Evolutionary conservation across 1,284 basidiomycete species (phyloP), one percentile per base, ranked within the genome.

Genomic region (Fomitopsis schrenkii): DNA sequence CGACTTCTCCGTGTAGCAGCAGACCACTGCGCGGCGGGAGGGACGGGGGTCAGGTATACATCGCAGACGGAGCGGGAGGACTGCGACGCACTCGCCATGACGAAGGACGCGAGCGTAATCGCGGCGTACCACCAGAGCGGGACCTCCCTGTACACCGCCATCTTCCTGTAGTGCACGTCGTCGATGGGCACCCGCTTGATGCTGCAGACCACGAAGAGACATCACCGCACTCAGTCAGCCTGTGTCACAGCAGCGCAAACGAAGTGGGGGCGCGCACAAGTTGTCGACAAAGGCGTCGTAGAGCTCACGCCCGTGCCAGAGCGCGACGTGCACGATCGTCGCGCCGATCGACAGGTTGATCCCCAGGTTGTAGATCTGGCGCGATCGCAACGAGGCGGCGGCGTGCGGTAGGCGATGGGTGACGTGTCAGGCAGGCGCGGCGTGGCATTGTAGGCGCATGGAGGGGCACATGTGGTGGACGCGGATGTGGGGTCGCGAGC

Each of bases 71-170:
- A 40, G 14, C 12, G 12, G 41, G 22, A 38, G 35, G n/a, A 12
- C 9, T 10, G 26, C 14, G 7, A 59, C 57, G 57, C 38, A 59
- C 57, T 61, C 10, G 59, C 59, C 74, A 80, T 80, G 2, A 77
- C 74, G 59, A 82, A 77, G 41, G 78, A 77, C 28, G 1, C 42
- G 30, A 83, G 75, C 9, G 80, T 71, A 9, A 74, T 61, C 53
- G 42, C 54, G 14, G 56, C 63, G 30, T 79, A 68, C 70, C 84
- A 87, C 83, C 84, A 85, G 79, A 80, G 83, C n/a, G 59, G 59
- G 14, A 61, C 59, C 48, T 50, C 48, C 48, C 30, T 50, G 48
- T 50, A 50, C 7, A 50, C 48, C 6, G 33, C 33, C 57, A 59
- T 61, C 55, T 38, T 50, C 45, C 40, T 40, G 59, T 57, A 61